Evolutionary conservation across 2,329 filamentous ascomycete genomes (phyloP), one percentile per base, ranked within the genome.

Genomic region (Chalaropsis thielavioides): DNA sequence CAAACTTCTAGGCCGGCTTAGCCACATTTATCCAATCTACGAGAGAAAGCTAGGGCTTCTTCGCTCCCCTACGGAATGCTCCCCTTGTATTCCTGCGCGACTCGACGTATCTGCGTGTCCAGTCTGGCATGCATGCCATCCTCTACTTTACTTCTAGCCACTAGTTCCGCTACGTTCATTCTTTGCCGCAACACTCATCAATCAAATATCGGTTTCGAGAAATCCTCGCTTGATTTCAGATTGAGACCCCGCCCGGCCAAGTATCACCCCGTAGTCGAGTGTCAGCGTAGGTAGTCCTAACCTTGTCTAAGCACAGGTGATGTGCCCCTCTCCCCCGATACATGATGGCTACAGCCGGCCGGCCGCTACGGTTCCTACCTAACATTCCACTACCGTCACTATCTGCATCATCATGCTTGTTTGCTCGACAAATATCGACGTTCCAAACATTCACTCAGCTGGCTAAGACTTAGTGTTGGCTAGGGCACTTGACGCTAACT

Each of bases 221-320:
- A 51, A 51, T 51, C 27, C 61, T 49, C 44, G 61, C 54, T 58
- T 58, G 54, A 38, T 38, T 38, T 58, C 54, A 58, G 13, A 58
- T 35, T 58, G 54, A 58, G 8, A 35, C 54, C 6, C 54, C 54
- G 27, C 54, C 54, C n/a, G n/a, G 31, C 27, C 54, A 58, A 3
- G 27, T 5, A n/a, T n/a, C n/a, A n/a, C n/a, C n/a, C 15, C 0
- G 54, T 10, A 38, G 15, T 17, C n/a, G 4, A 17, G 10, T 2
- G 31, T 31, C 3, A 31, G 31, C 31, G 31, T 31, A 2, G 31
- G 31, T 31, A 10, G 10, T 10, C 27, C 15, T 2, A 10, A 17
- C 0, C 19, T 46, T 3, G 4, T 46, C 43, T 8, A 10, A 38
- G 35, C 35, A 38, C 35, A 8, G 35, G 35, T 38, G 35, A 1